phyloP scores from a whole-genome alignment of 805 yeast species.

The Cyberlindnera galapagoensis region DNA sequence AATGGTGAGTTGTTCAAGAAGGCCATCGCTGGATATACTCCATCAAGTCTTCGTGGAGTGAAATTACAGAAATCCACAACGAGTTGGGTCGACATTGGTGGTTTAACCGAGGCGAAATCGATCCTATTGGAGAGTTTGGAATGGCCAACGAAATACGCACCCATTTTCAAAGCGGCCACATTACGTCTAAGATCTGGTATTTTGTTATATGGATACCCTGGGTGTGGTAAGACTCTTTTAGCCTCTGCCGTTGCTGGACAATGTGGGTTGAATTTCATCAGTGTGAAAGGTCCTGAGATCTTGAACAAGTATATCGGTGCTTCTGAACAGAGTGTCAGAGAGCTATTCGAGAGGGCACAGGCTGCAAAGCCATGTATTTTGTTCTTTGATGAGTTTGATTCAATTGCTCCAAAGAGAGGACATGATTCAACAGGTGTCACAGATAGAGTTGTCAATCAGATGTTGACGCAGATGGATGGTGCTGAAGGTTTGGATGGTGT shows the following conservation, averaged over 20 bases:
- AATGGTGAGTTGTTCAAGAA: conserved; percentile 38
- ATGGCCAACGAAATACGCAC: conserved; percentile 96
- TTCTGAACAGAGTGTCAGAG: conserved; percentile 90
- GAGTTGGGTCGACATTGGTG: conserved; percentile 88
- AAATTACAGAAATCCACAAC: conserved; percentile 70
- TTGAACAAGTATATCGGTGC: conserved; percentile 96
- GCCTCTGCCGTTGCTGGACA: conserved; percentile 93
- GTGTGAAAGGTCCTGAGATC: conserved; percentile 94
- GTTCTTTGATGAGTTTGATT: conserved; percentile 93
- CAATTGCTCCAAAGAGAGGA: conserved; percentile 96
- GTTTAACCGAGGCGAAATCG: conserved; percentile 67
- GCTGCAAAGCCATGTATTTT: conserved; percentile 91
- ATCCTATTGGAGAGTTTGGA: conserved; percentile 82
- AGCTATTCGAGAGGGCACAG: conserved; percentile 87
- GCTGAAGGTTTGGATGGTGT: conserved; percentile 98
- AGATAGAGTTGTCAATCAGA: conserved; percentile 93
- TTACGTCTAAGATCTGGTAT: conserved; percentile 85
- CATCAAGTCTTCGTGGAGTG: conserved; percentile 81
- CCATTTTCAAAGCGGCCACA: conserved; percentile 87
- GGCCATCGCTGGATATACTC: conserved; percentile 65
- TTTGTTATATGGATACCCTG: conserved; percentile 90
- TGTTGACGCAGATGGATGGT: conserved; percentile 98
- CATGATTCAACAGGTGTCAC: conserved; percentile 98
- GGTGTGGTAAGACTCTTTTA: conserved; percentile 90
- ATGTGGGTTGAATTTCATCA: conserved; percentile 88